Base-by-base conservation (phyloP, 495 filamentous ascomycete species). In the Viridothelium virens region DNA sequence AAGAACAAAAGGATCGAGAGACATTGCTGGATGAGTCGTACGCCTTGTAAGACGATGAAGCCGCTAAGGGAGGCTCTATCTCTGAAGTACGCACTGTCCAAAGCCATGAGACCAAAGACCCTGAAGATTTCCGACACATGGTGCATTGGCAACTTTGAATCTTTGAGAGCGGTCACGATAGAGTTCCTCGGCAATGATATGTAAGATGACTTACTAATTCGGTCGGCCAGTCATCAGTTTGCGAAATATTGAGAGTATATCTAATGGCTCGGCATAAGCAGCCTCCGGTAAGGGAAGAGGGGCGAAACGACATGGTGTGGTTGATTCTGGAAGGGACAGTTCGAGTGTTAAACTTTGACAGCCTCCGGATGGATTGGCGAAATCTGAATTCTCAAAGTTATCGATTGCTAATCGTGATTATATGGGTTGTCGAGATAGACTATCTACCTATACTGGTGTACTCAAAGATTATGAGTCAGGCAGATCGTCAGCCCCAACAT, bases 141-240 rank as follows among this genome's bases (percentile, higher is more conserved):
- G 77, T 79, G 70, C 79, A 80, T 70, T 80, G 77, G 70, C 78
- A 81, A 11, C 70, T 77, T 50, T 69, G 69, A 38, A 69, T 68
- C 70, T 71, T 61, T 14, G 18, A 50, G 34, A 34, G 47, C 25
- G 25, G 25, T 25, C 25, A 25, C 25, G 25, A n/a, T 10, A n/a
- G n/a, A 59, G 5, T 3, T 7, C 18, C 25, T 25, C 25, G 25
- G 25, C 25, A 25, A 25, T 25, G 25, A 11, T 0, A 59, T 2
- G n/a, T 14, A 7, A 10, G 5, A 6, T n/a, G 14, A 36, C 53
- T 59, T 14, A 59, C 53, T 18, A 14, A 9, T 59, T 14, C 63
- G 53, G 33, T 46, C 65, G 76, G 74, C 73, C 76, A 79, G 41
- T 74, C 66, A n/a, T 64, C 64, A 10, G 72, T 73, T 7, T 66